A percentile compares a stretch with the other conserved stretches of the same genome.
These are phyloP conservation scores for Colletotrichum theobromicola DNA, from an alignment of 2,329 filamentous ascomycete species.

Conservation along the genomic window DNA sequence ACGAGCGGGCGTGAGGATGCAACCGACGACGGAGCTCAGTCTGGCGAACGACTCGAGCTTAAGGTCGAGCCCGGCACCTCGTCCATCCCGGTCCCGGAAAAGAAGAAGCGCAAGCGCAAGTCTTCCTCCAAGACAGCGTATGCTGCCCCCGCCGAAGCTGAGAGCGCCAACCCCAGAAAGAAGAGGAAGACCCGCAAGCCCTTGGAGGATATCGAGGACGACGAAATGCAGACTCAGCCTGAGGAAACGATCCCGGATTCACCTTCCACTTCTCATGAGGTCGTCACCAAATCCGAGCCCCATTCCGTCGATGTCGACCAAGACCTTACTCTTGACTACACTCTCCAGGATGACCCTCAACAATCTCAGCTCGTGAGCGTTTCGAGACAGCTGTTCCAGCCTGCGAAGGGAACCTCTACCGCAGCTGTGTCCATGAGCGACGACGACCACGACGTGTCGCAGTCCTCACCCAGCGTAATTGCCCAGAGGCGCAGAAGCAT, in stretches of 20 bases:
- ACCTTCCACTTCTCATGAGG: not conserved
- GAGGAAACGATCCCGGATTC: not conserved
- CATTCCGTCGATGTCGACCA: not conserved
- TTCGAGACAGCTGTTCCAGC: conserved; percentile 2
- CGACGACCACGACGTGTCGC: not conserved
- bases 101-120: conserved; percentile 7
- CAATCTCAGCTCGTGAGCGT: conserved; percentile 1
- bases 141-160: not conserved
- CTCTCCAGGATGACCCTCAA: not conserved
- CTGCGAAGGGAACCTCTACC: not conserved
- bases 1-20: not conserved
- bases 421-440: not conserved
- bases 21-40: not conserved
- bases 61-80: not conserved
- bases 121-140: not conserved
- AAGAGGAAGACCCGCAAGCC: conserved; percentile 8
- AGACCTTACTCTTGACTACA: not conserved
- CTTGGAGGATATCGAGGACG: conserved; percentile 1
- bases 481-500: conserved; percentile 17
- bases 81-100: not conserved
- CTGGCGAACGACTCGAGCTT: not conserved
- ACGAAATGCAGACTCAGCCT: not conserved
- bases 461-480: not conserved
- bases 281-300: not conserved
- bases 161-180: not conserved